phyloP scores from a whole-genome alignment of 1,139 yeast species.

The Dujonia santamariae region DNA sequence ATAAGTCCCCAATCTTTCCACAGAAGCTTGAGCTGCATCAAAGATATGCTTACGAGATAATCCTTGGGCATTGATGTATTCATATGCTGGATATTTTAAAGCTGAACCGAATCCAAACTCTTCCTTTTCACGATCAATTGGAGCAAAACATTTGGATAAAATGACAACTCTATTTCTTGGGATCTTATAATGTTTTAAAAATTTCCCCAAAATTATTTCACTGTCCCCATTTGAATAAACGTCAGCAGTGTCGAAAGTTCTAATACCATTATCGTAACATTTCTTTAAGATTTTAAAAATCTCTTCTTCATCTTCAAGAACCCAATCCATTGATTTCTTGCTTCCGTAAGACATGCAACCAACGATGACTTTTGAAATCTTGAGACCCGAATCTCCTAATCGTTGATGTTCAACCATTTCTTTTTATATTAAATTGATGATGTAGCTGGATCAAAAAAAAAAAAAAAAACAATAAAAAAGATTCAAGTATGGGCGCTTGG shows the following conservation, averaged over 20 bases:
- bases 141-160: conserved; percentile 31
- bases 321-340: conserved; percentile 48
- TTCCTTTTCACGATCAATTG: conserved; percentile 13
- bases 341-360: conserved; percentile 61
- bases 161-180: conserved; percentile 30
- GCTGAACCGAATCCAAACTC: conserved; percentile 6
- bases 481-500: too few relatives aligned
- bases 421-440: too few relatives aligned
- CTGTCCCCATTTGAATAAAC: conserved; percentile 25
- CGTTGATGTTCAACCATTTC: conserved; percentile 10
- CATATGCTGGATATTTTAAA: conserved; percentile 12
- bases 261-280: conserved; percentile 47
- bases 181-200: conserved; percentile 20
- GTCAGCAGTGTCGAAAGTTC: conserved; percentile 56
- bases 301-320: conserved; percentile 30
- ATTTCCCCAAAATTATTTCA: conserved; percentile 21
- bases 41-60: conserved; percentile 53
- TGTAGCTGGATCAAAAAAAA: too few relatives aligned
- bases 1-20: conserved; percentile 51
- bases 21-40: conserved; percentile 47
- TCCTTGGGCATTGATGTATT: conserved; percentile 28
- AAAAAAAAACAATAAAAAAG: too few relatives aligned
- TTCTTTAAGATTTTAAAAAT: conserved; percentile 36
- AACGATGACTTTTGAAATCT: conserved; percentile 48
- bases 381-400: conserved; percentile 50